These are phyloP conservation scores for Blastobotrys capitulatus DNA, from an alignment of 1,139 yeast genomes.

Conservation along the genomic window DNA sequence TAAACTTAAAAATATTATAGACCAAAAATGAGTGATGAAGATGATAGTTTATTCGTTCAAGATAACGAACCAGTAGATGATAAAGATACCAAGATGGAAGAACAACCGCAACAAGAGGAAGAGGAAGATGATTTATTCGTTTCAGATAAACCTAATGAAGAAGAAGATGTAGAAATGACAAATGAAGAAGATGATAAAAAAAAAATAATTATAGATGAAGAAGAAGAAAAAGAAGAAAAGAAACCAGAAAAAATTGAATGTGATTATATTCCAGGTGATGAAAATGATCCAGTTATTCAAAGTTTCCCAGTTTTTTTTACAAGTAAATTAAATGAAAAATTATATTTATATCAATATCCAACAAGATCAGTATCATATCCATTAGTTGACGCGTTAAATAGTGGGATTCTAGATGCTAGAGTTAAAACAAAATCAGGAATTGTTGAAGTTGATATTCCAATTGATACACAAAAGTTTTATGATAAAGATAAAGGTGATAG, in stretches of 20 bases:
- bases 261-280: slow-evolving; percentile 13
- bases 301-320: slow-evolving; percentile 63
- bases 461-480: slow-evolving; percentile 58
- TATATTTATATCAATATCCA: slow-evolving; percentile 64
- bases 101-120: not conserved
- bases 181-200: slow-evolving; percentile 1
- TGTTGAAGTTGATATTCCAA: slow-evolving; percentile 67
- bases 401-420: slow-evolving; percentile 44
- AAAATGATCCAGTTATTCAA: slow-evolving; percentile 70
- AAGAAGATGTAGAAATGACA: slow-evolving; percentile 3
- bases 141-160: slow-evolving; percentile 10
- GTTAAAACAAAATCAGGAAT: slow-evolving; percentile 56
- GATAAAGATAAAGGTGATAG: slow-evolving; percentile 57
- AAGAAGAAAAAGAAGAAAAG: not conserved
- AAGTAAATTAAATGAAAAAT: slow-evolving; percentile 28
- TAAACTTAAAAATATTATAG: not conserved
- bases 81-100: slow-evolving; percentile 8
- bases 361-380: slow-evolving; percentile 54
- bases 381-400: slow-evolving; percentile 38
- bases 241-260: not conserved
- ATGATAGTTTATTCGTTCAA: slow-evolving; percentile 14
- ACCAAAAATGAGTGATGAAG: slow-evolving; percentile 8
- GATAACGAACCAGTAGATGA: slow-evolving; percentile 8
- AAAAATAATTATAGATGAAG: not conserved
- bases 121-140: slow-evolving; percentile 13